A percentile compares a stretch with the other conserved stretches of the same genome.
Evolutionary conservation across 2,329 filamentous ascomycete species (phyloP).

Genomic region (Pseudocercospora crystallina): DNA sequence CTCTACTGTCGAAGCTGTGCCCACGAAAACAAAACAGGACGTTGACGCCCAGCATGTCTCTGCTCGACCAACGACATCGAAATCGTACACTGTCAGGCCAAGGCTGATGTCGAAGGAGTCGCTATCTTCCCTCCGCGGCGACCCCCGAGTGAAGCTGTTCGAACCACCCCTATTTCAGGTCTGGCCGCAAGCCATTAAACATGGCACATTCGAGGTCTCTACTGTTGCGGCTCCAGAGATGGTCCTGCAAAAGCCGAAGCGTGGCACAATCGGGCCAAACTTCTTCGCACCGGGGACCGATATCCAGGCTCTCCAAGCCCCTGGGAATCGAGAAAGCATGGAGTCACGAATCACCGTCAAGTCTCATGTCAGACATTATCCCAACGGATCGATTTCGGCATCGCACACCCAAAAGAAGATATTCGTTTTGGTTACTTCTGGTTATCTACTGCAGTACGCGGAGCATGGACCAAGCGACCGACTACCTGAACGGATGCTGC

Average conservation of each 20-base stretch:
- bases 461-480: constrained; percentile 69
- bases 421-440: constrained; percentile 69
- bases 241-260: constrained; percentile 23
- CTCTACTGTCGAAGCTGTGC: no score
- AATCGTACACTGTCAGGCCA: constrained; percentile 5
- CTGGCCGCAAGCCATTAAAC: constrained; percentile 78
- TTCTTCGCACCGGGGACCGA: constrained; percentile 13
- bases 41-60: constrained; percentile 2
- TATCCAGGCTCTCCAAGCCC: constrained; percentile 9
- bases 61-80: constrained; percentile 17
- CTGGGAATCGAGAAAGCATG: constrained; percentile 12
- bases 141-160: constrained; percentile 27
- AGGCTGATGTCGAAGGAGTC: constrained; percentile 5
- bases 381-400: constrained; percentile 15
- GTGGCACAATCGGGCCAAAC: constrained; percentile 9
- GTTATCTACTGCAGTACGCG: constrained; percentile 72
- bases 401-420: constrained; percentile 66
- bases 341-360: constrained; percentile 19
- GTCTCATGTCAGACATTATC: constrained; percentile 14
- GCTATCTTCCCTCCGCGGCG: not conserved
- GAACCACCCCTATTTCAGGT: constrained; percentile 74
- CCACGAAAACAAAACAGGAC: constrained; percentile 4
- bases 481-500: constrained; percentile 70
- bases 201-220: constrained; percentile 68
- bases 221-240: constrained; percentile 64